Evolutionary conservation across 2,329 filamentous ascomycete species (phyloP).

Genomic region (Monilinia fructicola): DNA sequence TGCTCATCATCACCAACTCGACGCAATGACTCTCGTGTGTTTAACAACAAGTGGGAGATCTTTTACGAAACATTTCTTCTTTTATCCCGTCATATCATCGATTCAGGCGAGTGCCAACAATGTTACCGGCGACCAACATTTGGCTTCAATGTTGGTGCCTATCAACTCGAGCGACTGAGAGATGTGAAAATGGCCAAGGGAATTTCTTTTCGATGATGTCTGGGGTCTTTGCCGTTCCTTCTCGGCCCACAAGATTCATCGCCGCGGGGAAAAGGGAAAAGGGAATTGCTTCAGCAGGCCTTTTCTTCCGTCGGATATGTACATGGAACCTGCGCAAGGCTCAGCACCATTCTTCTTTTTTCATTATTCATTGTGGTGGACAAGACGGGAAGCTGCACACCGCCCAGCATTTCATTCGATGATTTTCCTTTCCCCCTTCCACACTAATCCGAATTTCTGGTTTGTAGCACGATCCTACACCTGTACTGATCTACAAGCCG

Average conservation of each 20-base stretch:
- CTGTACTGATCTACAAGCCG: constrained; percentile 18
- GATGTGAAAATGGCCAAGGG: background rate
- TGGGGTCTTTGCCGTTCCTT: background rate
- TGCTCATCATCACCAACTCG: constrained; percentile 14
- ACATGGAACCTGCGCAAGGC: constrained; percentile 21
- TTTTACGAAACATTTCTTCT: background rate
- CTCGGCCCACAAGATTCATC: constrained; percentile 20
- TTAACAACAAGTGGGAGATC: background rate
- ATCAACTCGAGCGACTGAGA: background rate
- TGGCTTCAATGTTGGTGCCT: constrained; percentile 7
- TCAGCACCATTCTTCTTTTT: constrained; percentile 17
- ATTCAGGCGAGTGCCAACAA: constrained; percentile 11
- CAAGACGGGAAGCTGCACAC: constrained; percentile 27
- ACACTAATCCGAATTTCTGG: constrained; percentile 21
- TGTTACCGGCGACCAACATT: constrained; percentile 1
- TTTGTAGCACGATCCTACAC: constrained; percentile 2
- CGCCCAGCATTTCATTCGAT: constrained; percentile 19
- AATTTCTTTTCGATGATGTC: background rate
- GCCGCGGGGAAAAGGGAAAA: constrained; percentile 21
- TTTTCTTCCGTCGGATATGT: constrained; percentile 24
- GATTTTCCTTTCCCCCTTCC: background rate
- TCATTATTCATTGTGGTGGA: constrained; percentile 20
- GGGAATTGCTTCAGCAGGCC: constrained; percentile 20
- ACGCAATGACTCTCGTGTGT: background rate
- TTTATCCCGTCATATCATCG: background rate